Percentiles rank a stretch among this genome's conserved stretches.
These are phyloP conservation scores for Fusarium subtropicale DNA, from an alignment of 2,329 filamentous ascomycete species.

Conservation along the genomic window DNA sequence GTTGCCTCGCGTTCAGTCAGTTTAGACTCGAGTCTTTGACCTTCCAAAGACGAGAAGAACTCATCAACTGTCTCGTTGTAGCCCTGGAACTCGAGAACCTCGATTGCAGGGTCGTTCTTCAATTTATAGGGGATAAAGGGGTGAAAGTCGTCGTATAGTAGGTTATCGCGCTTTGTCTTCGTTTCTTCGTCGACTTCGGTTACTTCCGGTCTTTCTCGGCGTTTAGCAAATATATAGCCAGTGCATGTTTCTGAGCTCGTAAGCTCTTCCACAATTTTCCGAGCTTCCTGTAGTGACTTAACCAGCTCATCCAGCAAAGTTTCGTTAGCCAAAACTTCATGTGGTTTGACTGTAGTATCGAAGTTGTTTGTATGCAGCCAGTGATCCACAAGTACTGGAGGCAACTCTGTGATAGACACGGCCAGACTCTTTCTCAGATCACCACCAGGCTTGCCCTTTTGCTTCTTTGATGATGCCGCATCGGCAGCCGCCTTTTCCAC, in stretches of 20 bases:
- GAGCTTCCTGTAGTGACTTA: constrained; percentile 75
- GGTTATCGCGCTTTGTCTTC: constrained; percentile 55
- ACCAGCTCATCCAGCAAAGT: constrained; percentile 74
- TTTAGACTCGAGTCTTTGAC: constrained; percentile 87
- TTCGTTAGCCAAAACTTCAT: constrained; percentile 76
- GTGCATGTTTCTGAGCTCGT: constrained; percentile 73
- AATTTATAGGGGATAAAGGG: constrained; percentile 89
- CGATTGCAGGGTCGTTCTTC: constrained; percentile 71
- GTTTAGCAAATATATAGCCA: constrained; percentile 89
- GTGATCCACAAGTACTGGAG: constrained; percentile 89
- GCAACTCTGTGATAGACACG: constrained; percentile 86
- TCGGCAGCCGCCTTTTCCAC: constrained; percentile 67
- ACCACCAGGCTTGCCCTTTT: constrained; percentile 79
- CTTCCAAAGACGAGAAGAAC: constrained; percentile 96
- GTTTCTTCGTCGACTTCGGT: constrained; percentile 51
- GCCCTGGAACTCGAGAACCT: constrained; percentile 80
- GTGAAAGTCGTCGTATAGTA: constrained; percentile 95
- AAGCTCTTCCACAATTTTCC: constrained; percentile 75
- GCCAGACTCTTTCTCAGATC: constrained; percentile 83
- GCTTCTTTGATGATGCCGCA: constrained; percentile 66
- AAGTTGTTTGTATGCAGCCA: constrained; percentile 77
- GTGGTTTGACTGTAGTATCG: constrained; percentile 74
- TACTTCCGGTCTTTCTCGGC: constrained; percentile 52
- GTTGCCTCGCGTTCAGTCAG: constrained; percentile 83
- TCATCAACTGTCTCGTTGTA: constrained; percentile 97